A percentile compares a stretch with the other conserved stretches of the same genome.
Conservation (phyloP, 148 eudicot genomes). For the Vaccinium myrtillus region DNA sequence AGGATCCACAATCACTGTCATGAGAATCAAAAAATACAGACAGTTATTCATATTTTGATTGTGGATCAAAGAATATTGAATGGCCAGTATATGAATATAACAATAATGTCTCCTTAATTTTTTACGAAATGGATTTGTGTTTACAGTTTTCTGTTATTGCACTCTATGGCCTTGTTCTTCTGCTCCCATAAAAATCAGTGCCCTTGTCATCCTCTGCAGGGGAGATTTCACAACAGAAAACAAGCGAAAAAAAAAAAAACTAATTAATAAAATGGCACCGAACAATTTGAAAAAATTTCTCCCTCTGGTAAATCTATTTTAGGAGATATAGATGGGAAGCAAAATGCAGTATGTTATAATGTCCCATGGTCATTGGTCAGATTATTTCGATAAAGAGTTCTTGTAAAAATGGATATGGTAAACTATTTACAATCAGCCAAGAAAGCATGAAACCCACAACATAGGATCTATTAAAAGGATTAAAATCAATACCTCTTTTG, state of each 20-base stretch:
- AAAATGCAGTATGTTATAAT: neutral
- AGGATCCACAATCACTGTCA: slow-evolving; percentile 21
- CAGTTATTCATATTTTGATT: neutral
- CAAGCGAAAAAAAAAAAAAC: too few species aligned
- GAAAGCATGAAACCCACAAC: neutral
- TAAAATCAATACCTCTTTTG: slow-evolving; percentile 64
- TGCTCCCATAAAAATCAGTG: slow-evolving; percentile 43
- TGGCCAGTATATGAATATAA: slow-evolving; percentile 19
- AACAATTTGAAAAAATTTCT: neutral
- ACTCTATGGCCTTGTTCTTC: slow-evolving; percentile 53
- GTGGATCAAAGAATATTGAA: slow-evolving; percentile 42
- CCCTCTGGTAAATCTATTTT: neutral
- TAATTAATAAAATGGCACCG: neutral
- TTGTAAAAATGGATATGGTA: neutral
- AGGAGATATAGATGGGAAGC: neutral
- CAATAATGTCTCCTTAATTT: slow-evolving; percentile 9
- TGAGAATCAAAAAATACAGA: slow-evolving; percentile 39
- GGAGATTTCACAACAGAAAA: neutral
- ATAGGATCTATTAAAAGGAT: neutral
- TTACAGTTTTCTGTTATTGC: slow-evolving; percentile 34
- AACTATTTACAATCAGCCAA: neutral
- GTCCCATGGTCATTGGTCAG: neutral
- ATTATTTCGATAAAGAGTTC: neutral
- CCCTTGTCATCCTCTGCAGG: slow-evolving; percentile 54
- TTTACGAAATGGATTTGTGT: neutral